These are phyloP conservation scores for Dothistroma pini DNA, from an alignment of 2,329 filamentous ascomycete species.

Conservation along the genomic window DNA sequence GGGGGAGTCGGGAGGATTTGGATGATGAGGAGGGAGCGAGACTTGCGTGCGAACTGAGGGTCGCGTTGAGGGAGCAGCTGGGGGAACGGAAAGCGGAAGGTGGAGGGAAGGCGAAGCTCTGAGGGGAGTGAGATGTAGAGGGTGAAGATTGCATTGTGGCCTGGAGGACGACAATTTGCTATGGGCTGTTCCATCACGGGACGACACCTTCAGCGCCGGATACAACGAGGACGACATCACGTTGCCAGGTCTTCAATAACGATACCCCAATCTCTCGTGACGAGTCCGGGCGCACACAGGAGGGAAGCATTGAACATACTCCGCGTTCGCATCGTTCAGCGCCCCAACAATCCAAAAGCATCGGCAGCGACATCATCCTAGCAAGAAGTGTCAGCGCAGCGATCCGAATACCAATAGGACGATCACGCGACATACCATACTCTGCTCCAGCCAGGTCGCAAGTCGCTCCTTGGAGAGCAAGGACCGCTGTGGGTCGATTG, in stretches of 20 bases:
- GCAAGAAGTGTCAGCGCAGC: neutral
- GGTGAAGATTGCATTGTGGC: neutral
- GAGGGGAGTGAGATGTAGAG: neutral
- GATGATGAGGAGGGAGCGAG: constrained; percentile 68
- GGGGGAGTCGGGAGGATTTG: constrained; percentile 67
- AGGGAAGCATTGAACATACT: neutral
- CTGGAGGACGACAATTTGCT: neutral
- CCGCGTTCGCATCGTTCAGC: neutral
- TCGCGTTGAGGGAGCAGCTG: constrained; percentile 32
- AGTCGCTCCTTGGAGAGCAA: neutral
- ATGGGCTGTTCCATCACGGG: too few relatives aligned
- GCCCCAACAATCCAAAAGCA: neutral
- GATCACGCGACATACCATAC: neutral
- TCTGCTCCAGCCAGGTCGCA: neutral
- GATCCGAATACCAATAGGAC: neutral
- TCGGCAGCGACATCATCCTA: constrained; percentile 20
- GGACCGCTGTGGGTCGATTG: neutral
- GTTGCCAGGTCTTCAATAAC: too few relatives aligned
- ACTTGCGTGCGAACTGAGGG: constrained; percentile 53
- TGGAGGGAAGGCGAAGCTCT: constrained; percentile 9
- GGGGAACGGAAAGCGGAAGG: constrained; percentile 3
- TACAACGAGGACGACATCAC: too few relatives aligned
- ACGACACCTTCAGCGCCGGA: too few relatives aligned
- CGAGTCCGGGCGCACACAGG: too few relatives aligned
- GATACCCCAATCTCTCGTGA: too few relatives aligned